Evolutionary conservation across 192 early-diverging fungal genomes (phyloP).

Genomic region (Mortierella alpina): DNA sequence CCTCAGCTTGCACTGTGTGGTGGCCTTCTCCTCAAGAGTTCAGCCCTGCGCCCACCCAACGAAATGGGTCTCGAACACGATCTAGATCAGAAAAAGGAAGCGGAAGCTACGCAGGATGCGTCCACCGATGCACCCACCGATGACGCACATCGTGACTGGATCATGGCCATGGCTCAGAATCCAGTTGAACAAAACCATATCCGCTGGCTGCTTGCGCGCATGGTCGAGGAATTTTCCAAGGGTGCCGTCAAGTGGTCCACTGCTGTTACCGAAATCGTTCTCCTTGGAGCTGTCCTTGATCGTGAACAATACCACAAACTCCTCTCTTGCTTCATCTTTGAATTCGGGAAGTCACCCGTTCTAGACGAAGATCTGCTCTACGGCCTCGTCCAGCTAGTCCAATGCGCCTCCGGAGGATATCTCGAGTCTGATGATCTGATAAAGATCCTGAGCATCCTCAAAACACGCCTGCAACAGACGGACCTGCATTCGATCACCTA

Average conservation of each 20-base stretch:
- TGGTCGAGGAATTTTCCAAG: not conserved
- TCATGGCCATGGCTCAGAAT: not conserved
- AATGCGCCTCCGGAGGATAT: not conserved
- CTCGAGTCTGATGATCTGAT: not conserved
- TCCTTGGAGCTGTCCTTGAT: conserved; percentile 1
- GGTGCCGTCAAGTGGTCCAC: not conserved
- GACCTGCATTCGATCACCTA: not conserved
- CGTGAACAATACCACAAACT: not conserved
- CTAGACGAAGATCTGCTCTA: not conserved
- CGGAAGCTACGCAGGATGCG: not conserved
- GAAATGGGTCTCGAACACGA: no score
- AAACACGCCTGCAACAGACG: not conserved
- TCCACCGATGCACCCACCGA: no score
- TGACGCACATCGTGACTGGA: not conserved
- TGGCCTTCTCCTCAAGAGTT: not conserved
- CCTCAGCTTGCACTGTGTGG: no score
- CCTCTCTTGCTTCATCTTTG: not conserved
- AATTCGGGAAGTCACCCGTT: not conserved
- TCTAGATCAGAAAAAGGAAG: no score
- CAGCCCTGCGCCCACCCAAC: no score
- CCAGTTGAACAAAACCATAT: not conserved
- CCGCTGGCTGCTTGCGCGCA: not conserved
- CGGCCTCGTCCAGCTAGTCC: conserved; percentile 1
- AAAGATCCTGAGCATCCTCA: conserved; percentile 1
- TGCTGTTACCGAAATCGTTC: not conserved